Percentiles rank a stretch among this genome's conserved stretches.
Conservation (phyloP, 352 stramenopile species). For the Pseudoperonospora humuli region DNA sequence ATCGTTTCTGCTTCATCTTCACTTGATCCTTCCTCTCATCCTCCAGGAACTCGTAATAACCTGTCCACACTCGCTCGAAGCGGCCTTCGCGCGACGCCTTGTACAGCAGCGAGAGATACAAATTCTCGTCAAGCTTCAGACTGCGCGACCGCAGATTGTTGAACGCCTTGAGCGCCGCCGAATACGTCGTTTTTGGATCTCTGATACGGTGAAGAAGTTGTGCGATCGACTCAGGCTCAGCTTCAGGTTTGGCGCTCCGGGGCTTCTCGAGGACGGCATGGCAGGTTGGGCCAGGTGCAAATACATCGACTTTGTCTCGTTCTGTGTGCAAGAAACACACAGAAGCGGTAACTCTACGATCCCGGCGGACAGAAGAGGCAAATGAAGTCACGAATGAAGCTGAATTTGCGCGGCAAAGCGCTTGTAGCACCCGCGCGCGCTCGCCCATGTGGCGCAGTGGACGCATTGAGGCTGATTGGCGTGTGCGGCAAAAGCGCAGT, state of each 20-base stretch:
- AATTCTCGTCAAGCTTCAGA: constrained; percentile 23
- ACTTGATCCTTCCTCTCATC: constrained; percentile 28
- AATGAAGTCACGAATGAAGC: constrained; percentile 1
- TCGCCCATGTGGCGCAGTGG: not conserved
- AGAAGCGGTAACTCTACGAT: not conserved
- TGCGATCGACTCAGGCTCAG: not conserved
- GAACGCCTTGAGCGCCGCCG: constrained; percentile 29
- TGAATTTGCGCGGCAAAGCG: not conserved
- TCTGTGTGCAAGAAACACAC: constrained; percentile 10
- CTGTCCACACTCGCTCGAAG: constrained; percentile 22
- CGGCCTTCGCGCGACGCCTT: constrained; percentile 40
- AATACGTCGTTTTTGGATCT: constrained; percentile 13
- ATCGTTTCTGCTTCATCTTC: constrained; percentile 5
- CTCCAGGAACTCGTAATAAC: constrained; percentile 35
- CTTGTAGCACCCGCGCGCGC: constrained; percentile 11
- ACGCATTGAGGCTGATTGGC: constrained; percentile 8
- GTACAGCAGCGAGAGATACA: constrained; percentile 55
- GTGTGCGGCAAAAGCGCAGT: not conserved
- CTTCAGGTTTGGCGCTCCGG: not conserved
- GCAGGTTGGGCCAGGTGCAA: not conserved
- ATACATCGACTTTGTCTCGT: not conserved
- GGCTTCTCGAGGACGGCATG: not conserved
- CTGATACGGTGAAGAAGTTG: constrained; percentile 5
- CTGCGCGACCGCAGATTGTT: constrained; percentile 11
- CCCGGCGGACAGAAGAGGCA: too few relatives aligned